phyloP scores from a whole-genome alignment of 306 rosid genomes.

The Datisca glomerata region DNA sequence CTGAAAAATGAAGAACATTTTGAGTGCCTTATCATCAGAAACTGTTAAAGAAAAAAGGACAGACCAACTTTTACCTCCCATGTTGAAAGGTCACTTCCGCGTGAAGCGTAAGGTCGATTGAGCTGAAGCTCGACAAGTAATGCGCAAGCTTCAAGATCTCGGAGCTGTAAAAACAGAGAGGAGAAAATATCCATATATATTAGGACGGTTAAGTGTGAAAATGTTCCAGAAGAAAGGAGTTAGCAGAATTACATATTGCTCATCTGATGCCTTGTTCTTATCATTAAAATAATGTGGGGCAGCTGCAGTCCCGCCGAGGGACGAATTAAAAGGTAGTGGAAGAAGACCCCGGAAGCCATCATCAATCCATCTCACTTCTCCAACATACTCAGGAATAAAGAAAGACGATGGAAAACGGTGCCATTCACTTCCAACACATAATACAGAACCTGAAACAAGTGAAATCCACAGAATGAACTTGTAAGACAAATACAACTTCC shows the following conservation, averaged over 20 bases:
- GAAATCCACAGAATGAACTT: background rate
- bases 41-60: background rate
- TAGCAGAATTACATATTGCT: conserved; percentile 51
- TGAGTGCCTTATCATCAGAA: background rate
- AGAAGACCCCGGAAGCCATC: conserved; percentile 96
- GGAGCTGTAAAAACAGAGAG: conserved; percentile 39
- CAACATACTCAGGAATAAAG: conserved; percentile 65
- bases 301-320: conserved; percentile 88
- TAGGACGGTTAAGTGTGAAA: background rate
- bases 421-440: conserved; percentile 97
- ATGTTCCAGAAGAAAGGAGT: background rate
- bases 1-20: conserved; percentile 22
- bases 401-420: conserved; percentile 93
- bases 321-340: conserved; percentile 79
- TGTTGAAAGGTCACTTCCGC: conserved; percentile 63
- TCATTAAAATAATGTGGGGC: conserved; percentile 76
- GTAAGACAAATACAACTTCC: background rate
- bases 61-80: conserved; percentile 64
- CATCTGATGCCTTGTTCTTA: conserved; percentile 66
- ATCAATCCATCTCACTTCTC: conserved; percentile 82
- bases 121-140: conserved; percentile 92
- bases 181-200: background rate
- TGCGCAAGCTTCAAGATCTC: conserved; percentile 56
- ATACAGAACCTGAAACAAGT: conserved; percentile 51
- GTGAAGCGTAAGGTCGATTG: conserved; percentile 64